Conservation (phyloP, 2,329 filamentous ascomycete species). For the Ceratocystis albifundus region DNA sequence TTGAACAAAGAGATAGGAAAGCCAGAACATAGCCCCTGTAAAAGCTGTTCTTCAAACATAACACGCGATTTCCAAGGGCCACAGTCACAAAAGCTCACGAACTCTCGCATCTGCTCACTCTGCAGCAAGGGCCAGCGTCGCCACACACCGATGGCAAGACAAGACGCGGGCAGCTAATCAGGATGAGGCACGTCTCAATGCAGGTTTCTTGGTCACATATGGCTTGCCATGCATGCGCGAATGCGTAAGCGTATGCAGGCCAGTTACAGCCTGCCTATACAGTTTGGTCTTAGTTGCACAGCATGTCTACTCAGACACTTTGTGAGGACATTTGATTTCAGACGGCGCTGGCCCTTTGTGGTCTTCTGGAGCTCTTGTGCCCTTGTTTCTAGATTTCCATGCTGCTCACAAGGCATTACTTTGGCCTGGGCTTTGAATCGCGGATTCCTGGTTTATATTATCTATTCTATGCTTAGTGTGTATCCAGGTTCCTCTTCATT, state of each 20-base stretch:
- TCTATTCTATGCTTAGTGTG: too few species aligned
- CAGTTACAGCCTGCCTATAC: background rate
- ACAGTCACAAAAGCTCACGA: background rate
- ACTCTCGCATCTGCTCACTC: background rate
- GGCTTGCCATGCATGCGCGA: background rate
- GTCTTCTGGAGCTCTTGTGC: background rate
- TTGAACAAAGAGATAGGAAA: background rate
- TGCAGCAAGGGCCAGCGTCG: background rate
- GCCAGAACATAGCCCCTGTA: too few species aligned
- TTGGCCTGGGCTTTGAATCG: too few species aligned
- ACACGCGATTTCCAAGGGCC: background rate
- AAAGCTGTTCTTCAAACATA: background rate
- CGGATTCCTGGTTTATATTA: too few species aligned
- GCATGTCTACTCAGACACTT: background rate
- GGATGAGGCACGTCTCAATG: background rate
- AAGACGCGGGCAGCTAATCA: background rate
- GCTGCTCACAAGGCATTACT: too few species aligned
- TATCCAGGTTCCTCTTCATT: background rate
- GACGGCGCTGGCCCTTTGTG: background rate
- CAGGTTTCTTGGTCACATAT: background rate
- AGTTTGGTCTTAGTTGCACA: background rate
- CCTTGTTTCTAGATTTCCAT: too few species aligned
- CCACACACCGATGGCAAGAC: background rate
- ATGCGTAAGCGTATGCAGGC: background rate
- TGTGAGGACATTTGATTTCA: too few species aligned